phyloP scores from a whole-genome alignment of 2,329 filamentous ascomycete genomes.

The Pyrenophora seminiperda region DNA sequence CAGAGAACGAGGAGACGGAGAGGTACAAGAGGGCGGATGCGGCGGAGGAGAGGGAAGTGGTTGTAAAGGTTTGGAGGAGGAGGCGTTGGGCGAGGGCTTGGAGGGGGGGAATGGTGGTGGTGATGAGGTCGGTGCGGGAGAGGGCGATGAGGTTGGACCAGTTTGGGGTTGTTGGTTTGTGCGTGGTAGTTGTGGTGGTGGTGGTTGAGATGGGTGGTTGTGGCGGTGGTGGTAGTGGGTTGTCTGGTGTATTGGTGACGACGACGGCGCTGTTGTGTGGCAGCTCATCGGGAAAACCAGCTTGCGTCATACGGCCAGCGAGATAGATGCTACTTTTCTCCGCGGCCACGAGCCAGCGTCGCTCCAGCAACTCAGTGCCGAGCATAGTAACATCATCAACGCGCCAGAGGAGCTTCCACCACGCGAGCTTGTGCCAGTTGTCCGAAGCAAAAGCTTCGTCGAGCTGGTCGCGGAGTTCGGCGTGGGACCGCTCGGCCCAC shows the following conservation, averaged over 20 bases:
- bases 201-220: conserved; percentile 32
- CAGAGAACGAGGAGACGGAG: conserved; percentile 56
- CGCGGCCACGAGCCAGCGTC: conserved; percentile 75
- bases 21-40: conserved; percentile 62
- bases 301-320: conserved; percentile 73
- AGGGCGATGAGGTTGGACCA: conserved; percentile 79
- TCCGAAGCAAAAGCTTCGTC: conserved; percentile 76
- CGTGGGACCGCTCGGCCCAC: conserved; percentile 82
- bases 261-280: no score
- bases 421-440: conserved; percentile 79
- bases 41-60: conserved; percentile 63
- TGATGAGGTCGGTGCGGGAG: conserved; percentile 61
- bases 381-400: conserved; percentile 91
- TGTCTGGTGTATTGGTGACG: conserved; percentile 17
- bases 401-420: conserved; percentile 96
- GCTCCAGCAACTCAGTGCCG: conserved; percentile 75
- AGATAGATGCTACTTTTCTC: conserved; percentile 85
- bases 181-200: conserved; percentile 35
- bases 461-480: conserved; percentile 79
- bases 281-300: conserved; percentile 54
- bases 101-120: conserved; percentile 50
- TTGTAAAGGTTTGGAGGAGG: conserved; percentile 75
- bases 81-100: conserved; percentile 54
- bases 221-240: conserved; percentile 24
- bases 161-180: conserved; percentile 52